phyloP scores from a whole-genome alignment of 2,329 filamentous ascomycete genomes.

The Aspergillus luchuensis region DNA sequence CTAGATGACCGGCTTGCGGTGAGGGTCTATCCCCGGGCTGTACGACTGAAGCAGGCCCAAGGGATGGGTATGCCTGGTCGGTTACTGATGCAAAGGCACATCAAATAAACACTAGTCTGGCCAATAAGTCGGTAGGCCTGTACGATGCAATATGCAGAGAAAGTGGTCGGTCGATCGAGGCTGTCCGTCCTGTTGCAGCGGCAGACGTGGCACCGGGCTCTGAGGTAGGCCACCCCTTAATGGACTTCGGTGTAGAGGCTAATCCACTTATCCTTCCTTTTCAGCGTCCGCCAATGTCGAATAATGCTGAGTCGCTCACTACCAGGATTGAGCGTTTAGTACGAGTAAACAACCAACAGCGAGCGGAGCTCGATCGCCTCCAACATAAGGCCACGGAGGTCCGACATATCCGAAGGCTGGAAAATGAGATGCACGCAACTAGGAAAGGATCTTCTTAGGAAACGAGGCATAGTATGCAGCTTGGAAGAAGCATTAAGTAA shows the following conservation, averaged over 20 bases:
- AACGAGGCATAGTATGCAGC: too few relatives aligned
- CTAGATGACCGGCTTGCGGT: too few relatives aligned
- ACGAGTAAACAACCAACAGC: background rate
- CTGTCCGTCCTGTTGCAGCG: too few relatives aligned
- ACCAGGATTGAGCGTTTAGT: background rate
- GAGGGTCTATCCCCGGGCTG: too few relatives aligned
- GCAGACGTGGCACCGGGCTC: too few relatives aligned
- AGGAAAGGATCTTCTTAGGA: too few relatives aligned
- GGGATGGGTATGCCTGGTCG: background rate
- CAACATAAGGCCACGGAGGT: background rate
- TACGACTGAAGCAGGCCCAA: background rate
- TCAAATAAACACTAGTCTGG: background rate
- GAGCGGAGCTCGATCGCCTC: background rate
- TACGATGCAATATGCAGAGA: background rate
- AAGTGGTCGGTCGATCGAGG: background rate
- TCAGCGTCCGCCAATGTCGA: background rate
- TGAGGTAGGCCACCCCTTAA: too few relatives aligned
- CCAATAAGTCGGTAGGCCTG: background rate
- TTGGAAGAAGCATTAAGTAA: too few relatives aligned
- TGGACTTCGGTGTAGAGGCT: too few relatives aligned
- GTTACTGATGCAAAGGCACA: background rate
- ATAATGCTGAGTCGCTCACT: background rate
- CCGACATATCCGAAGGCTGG: background rate
- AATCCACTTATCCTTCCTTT: background rate
- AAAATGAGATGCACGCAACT: too few relatives aligned